Conservation (phyloP, 202 grass and related monocot genomes). For the Carex sylvatica region DNA sequence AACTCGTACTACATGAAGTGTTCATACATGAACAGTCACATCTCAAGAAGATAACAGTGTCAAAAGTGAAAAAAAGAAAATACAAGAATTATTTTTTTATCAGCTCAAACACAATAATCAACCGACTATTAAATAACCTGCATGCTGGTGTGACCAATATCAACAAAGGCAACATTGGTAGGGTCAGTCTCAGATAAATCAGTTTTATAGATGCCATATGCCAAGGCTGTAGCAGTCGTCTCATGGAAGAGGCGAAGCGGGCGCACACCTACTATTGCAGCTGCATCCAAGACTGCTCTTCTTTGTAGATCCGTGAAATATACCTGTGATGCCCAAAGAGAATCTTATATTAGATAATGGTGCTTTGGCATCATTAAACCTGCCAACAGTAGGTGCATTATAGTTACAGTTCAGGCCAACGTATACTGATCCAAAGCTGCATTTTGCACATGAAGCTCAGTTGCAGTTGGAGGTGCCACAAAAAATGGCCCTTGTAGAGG, state of each 20-base stretch:
- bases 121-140: slow-evolving; percentile 26
- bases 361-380: slow-evolving; percentile 5
- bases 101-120: not conserved
- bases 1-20: not conserved
- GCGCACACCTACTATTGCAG: slow-evolving; percentile 56
- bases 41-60: not conserved
- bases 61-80: not conserved
- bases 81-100: slow-evolving; percentile 10
- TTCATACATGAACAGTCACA: not conserved
- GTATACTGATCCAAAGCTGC: not conserved
- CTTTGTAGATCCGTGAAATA: slow-evolving; percentile 87
- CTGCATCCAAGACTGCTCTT: slow-evolving; percentile 68
- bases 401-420: not conserved
- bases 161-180: slow-evolving; percentile 77
- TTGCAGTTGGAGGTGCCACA: not conserved
- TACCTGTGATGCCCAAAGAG: slow-evolving; percentile 12
- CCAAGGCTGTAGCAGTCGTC: slow-evolving; percentile 78
- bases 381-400: not conserved
- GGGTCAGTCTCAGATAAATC: slow-evolving; percentile 71
- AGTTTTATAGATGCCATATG: slow-evolving; percentile 90
- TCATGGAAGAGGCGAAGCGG: slow-evolving; percentile 78
- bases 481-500: not conserved
- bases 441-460: not conserved
- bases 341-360: slow-evolving; percentile 6
- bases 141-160: slow-evolving; percentile 85